Evolutionary conservation across 2,329 filamentous ascomycete species (phyloP).

Genomic region (Aphanoascus verrucosus): DNA sequence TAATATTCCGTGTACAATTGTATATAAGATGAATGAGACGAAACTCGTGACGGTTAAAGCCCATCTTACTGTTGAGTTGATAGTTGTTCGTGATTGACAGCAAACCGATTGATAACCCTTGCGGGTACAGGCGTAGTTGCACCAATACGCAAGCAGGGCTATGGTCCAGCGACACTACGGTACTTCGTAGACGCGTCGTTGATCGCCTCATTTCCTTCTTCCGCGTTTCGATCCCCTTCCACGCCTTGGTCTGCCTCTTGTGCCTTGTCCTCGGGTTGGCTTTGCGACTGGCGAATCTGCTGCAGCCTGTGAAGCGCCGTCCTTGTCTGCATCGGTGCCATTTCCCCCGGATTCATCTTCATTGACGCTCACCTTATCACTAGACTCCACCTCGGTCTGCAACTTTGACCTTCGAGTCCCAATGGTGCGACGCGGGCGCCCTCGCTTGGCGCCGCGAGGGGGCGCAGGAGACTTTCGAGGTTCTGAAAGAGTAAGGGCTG

Average conservation of each 20-base stretch:
- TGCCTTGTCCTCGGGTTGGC: constrained; percentile 29
- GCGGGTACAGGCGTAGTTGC: no score
- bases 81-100: background rate
- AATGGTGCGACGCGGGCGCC: constrained; percentile 26
- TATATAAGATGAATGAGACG: constrained; percentile 9
- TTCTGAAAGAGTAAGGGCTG: constrained; percentile 22
- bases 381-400: constrained; percentile 31
- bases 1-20: constrained; percentile 8
- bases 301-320: constrained; percentile 26
- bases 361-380: constrained; percentile 24
- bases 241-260: constrained; percentile 23
- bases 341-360: constrained; percentile 34
- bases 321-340: constrained; percentile 31
- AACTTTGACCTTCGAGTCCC: constrained; percentile 31
- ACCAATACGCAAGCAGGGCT: no score
- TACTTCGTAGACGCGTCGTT: no score
- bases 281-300: constrained; percentile 28
- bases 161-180: no score
- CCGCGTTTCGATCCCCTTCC: constrained; percentile 27
- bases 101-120: no score
- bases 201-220: constrained; percentile 22
- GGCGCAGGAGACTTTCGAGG: constrained; percentile 36
- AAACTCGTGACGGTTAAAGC: background rate
- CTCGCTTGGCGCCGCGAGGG: constrained; percentile 30
- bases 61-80: background rate